A percentile compares a stretch with the other conserved stretches of the same genome.
Conservation (phyloP, 192 early-diverging fungal genomes). For the Physocladia obscura region DNA sequence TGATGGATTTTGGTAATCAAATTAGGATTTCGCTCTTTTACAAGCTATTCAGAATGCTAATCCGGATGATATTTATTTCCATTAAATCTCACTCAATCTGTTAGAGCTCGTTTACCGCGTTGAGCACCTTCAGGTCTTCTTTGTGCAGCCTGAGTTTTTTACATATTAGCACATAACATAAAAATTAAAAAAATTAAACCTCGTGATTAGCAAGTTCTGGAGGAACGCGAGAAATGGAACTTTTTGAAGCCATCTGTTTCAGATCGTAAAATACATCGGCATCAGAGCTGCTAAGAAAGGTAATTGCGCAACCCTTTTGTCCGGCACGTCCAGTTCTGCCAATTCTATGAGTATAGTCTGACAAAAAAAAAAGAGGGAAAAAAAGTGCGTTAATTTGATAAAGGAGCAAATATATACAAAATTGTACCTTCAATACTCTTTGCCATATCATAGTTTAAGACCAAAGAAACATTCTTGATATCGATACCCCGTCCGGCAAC, state of each 20-base stretch:
- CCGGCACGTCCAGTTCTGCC: slow-evolving; percentile 99
- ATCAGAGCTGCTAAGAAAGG: slow-evolving; percentile 81
- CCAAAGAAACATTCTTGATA: slow-evolving; percentile 87
- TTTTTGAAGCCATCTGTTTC: slow-evolving; percentile 73
- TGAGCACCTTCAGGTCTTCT: slow-evolving; percentile 13
- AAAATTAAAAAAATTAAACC: not conserved
- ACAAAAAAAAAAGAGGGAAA: too few relatives aligned
- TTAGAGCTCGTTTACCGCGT: slow-evolving; percentile 13
- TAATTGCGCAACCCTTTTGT: slow-evolving; percentile 81
- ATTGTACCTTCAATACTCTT: slow-evolving; percentile 86
- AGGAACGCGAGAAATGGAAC: slow-evolving; percentile 73
- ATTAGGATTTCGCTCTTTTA: too few relatives aligned
- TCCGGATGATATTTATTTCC: too few relatives aligned
- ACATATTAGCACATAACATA: not conserved
- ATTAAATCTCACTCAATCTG: slow-evolving; percentile 15
- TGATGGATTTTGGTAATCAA: too few relatives aligned
- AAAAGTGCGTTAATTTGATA: too few relatives aligned
- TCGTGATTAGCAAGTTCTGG: slow-evolving; percentile 68
- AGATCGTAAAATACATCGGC: slow-evolving; percentile 87
- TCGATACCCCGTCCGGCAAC: slow-evolving; percentile 99
- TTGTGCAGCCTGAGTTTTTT: slow-evolving; percentile 5
- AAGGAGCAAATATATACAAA: not conserved
- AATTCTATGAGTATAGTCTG: slow-evolving; percentile 96
- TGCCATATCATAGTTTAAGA: slow-evolving; percentile 98
- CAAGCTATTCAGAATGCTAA: too few relatives aligned